These are phyloP conservation scores for Debaryomyces hansenii DNA, from an alignment of 805 yeast genomes.

Conservation along the genomic window DNA sequence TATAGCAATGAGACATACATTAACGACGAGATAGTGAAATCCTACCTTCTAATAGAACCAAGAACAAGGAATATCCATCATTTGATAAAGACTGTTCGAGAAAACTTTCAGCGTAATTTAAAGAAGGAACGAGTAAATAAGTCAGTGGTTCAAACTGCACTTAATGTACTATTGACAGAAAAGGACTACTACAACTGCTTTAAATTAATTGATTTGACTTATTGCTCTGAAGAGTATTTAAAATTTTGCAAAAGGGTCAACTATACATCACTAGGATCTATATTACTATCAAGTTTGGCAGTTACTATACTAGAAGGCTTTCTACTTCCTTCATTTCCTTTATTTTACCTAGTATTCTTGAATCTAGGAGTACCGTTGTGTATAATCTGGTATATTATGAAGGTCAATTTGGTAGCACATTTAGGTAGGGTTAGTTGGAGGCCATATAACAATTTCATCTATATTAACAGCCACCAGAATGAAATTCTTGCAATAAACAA, in stretches of 20 bases:
- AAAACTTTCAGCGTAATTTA: constrained; percentile 5
- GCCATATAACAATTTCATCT: constrained; percentile 24
- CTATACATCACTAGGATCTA: not conserved
- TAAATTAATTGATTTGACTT: constrained; percentile 26
- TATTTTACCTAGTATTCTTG: constrained; percentile 9
- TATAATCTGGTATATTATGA: constrained; percentile 6
- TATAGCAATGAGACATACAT: not conserved
- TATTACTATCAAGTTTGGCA: not conserved
- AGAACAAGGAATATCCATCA: constrained; percentile 10
- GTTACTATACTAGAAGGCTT: constrained; percentile 22
- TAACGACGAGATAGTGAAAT: constrained; percentile 8
- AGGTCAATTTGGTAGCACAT: constrained; percentile 9
- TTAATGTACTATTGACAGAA: constrained; percentile 18
- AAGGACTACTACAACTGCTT: constrained; percentile 30
- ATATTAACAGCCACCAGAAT: constrained; percentile 28
- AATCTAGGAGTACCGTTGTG: constrained; percentile 4
- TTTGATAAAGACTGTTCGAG: constrained; percentile 9
- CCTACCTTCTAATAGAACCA: constrained; percentile 20
- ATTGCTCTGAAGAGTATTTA: constrained; percentile 11
- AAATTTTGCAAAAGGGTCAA: constrained; percentile 12
- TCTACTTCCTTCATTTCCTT: constrained; percentile 13
- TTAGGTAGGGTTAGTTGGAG: constrained; percentile 39
- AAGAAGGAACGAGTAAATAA: constrained; percentile 2
- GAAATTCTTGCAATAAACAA: constrained; percentile 33
- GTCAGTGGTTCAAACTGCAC: constrained; percentile 9